These are phyloP conservation scores for Biscutella auriculata DNA, from an alignment of 441 rosid species.

Conservation along the genomic window DNA sequence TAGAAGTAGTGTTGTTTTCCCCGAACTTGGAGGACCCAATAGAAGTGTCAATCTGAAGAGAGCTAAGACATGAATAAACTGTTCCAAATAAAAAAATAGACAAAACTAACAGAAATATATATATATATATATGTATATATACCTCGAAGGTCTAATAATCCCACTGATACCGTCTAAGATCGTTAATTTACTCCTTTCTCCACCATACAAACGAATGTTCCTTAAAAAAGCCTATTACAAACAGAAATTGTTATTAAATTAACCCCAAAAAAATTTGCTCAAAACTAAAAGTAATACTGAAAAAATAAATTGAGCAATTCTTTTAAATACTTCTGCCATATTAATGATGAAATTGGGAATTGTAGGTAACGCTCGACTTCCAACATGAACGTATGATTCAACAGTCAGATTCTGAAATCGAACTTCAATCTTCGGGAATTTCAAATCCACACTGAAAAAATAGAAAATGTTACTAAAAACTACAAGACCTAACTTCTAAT, in stretches of 20 bases:
- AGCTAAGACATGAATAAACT: neutral
- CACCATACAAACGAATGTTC: conserved; percentile 39
- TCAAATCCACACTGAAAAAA: conserved; percentile 65
- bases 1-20: conserved; percentile 86
- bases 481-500: too few relatives aligned
- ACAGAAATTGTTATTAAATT: too few relatives aligned
- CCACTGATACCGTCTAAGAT: conserved; percentile 70
- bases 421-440: conserved; percentile 84
- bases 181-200: conserved; percentile 64
- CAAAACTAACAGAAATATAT: neutral
- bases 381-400: conserved; percentile 80
- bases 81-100: neutral
- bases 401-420: conserved; percentile 67
- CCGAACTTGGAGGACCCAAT: conserved; percentile 98
- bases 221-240: conserved; percentile 54
- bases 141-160: conserved; percentile 92
- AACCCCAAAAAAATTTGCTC: neutral
- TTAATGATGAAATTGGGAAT: conserved; percentile 84
- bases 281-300: neutral
- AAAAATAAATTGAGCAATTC: neutral
- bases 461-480: neutral
- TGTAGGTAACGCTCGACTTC: conserved; percentile 94
- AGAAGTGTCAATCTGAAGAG: conserved; percentile 67
- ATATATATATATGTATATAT: too few relatives aligned
- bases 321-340: conserved; percentile 64